A percentile compares a stretch with the other conserved stretches of the same genome.
phyloP scores from a whole-genome alignment of 305 asterid species.

The Fraxinus baroniana region DNA sequence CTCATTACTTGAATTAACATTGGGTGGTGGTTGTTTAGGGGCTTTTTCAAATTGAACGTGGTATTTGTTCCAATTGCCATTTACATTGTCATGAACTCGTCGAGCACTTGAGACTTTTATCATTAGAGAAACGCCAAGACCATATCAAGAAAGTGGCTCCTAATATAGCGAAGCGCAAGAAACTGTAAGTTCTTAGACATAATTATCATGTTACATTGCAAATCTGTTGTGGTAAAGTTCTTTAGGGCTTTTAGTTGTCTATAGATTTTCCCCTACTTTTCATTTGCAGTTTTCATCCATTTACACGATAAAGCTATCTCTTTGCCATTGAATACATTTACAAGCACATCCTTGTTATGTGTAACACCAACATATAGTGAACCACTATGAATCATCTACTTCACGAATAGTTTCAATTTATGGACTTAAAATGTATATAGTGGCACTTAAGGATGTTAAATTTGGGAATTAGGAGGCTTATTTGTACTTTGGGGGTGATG shows the following conservation, averaged over 20 bases:
- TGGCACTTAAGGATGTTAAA: neutral
- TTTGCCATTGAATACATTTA: neutral
- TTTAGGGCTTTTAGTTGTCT: neutral
- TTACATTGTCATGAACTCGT: constrained; percentile 85
- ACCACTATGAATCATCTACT: neutral
- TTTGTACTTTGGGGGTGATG: neutral
- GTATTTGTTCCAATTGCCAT: constrained; percentile 75
- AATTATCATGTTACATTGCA: constrained; percentile 1
- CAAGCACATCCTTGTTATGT: neutral
- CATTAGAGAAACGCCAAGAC: constrained; percentile 62
- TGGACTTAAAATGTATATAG: neutral
- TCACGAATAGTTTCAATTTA: neutral
- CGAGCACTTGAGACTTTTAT: constrained; percentile 59
- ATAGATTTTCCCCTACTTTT: neutral
- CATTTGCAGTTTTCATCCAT: neutral
- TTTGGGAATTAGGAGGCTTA: neutral
- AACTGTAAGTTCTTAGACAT: constrained; percentile 47
- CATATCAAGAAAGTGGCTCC: constrained; percentile 68
- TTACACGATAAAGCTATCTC: neutral
- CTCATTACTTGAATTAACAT: constrained; percentile 28
- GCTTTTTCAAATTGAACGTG: constrained; percentile 81
- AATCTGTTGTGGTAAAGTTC: constrained; percentile 4
- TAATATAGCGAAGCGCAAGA: constrained; percentile 50
- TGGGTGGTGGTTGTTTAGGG: constrained; percentile 42
- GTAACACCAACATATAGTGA: neutral